Conservation (phyloP, 1,284 basidiomycete genomes). For the Microbotryomycetes sp. region DNA sequence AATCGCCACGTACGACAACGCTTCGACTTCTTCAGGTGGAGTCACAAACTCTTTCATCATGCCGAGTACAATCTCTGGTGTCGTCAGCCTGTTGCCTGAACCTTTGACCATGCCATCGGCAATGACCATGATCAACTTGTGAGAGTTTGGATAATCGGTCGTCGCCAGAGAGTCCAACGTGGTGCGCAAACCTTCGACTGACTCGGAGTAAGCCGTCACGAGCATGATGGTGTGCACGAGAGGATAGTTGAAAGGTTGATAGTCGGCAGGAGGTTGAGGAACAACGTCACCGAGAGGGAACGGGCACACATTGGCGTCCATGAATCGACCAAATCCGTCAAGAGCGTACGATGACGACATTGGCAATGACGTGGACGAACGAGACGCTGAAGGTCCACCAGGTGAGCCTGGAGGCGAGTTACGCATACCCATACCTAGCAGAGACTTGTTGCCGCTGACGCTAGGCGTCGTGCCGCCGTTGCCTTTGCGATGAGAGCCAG, state of each 20-base stretch:
- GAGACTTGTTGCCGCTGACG: slow-evolving; percentile 19
- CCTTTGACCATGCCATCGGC: slow-evolving; percentile 99
- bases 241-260: slow-evolving; percentile 92
- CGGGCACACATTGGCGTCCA: slow-evolving; percentile 54
- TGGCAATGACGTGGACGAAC: slow-evolving; percentile 71
- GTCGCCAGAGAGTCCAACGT: slow-evolving; percentile 96
- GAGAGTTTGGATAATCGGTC: slow-evolving; percentile 96
- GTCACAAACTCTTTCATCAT: slow-evolving; percentile 98
- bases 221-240: slow-evolving; percentile 90
- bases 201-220: slow-evolving; percentile 98
- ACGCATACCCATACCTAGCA: slow-evolving; percentile 37
- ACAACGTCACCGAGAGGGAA: slow-evolving; percentile 85
- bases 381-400: slow-evolving; percentile 59
- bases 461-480: slow-evolving; percentile 10
- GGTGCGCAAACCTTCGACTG: slow-evolving; percentile 89
- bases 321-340: slow-evolving; percentile 1
- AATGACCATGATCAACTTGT: slow-evolving; percentile 92
- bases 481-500: slow-evolving; percentile 8
- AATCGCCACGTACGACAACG: slow-evolving; percentile 95
- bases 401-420: slow-evolving; percentile 69
- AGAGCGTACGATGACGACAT: slow-evolving; percentile 25
- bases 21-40: slow-evolving; percentile 76
- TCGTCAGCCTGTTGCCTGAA: slow-evolving; percentile 74
- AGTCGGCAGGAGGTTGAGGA: slow-evolving; percentile 84
- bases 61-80: slow-evolving; percentile 85